A percentile compares a stretch with the other conserved stretches of the same genome.
Conservation (phyloP, 1,284 basidiomycete species). For the Trichosporon sp. region DNA sequence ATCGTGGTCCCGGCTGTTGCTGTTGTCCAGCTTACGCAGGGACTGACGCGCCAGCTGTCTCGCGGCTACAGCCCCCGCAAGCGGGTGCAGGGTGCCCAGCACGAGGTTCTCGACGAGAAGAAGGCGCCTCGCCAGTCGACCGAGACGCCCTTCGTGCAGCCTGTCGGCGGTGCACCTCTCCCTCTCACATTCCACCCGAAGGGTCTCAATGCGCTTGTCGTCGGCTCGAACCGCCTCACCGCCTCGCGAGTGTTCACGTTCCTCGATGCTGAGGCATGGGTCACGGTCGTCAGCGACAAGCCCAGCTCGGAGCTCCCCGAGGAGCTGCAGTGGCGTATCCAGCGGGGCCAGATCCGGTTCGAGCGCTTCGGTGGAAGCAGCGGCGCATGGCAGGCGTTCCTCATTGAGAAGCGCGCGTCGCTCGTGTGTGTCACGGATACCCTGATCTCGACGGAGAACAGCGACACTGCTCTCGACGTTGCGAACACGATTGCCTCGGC, state of each 20-base stretch:
- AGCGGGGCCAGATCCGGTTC: slow-evolving; percentile 56
- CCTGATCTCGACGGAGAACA: slow-evolving; percentile 49
- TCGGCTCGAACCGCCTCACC: slow-evolving; percentile 72
- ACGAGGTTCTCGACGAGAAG: neutral
- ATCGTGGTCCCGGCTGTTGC: slow-evolving; percentile 37
- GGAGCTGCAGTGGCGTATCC: slow-evolving; percentile 65
- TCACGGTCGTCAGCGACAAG: slow-evolving; percentile 59
- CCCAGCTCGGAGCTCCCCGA: slow-evolving; percentile 55
- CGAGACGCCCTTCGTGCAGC: slow-evolving; percentile 34
- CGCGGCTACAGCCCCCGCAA: neutral
- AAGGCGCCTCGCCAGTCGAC: neutral
- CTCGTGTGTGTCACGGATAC: slow-evolving; percentile 73
- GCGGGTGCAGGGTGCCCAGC: neutral
- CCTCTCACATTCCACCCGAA: slow-evolving; percentile 66
- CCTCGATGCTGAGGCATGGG: slow-evolving; percentile 72
- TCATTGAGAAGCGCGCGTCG: slow-evolving; percentile 42
- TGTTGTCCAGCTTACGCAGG: slow-evolving; percentile 29
- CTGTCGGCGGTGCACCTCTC: slow-evolving; percentile 63
- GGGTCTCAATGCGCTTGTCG: slow-evolving; percentile 59
- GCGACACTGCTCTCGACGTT: slow-evolving; percentile 51
- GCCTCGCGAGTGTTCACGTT: slow-evolving; percentile 74
- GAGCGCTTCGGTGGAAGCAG: slow-evolving; percentile 45
- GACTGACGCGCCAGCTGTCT: slow-evolving; percentile 30
- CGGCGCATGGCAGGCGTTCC: slow-evolving; percentile 13
- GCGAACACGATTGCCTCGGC: slow-evolving; percentile 58